Evolutionary conservation across 306 rosid species (phyloP).

Genomic region (Trifolium dubium): DNA sequence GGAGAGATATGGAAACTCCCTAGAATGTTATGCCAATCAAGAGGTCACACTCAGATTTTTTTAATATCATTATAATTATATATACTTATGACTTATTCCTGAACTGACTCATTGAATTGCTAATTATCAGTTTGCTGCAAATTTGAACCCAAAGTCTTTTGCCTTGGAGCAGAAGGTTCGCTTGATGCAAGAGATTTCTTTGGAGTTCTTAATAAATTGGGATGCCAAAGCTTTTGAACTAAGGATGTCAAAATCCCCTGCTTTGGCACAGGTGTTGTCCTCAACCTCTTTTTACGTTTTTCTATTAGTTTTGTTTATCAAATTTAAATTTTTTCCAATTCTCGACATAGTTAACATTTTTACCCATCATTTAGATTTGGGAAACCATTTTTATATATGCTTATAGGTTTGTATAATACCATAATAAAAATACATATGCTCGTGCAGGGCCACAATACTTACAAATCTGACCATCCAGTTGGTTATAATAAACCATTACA

Average conservation of each 20-base stretch:
- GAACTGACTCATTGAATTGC: slow-evolving; percentile 45
- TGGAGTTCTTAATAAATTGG: slow-evolving; percentile 84
- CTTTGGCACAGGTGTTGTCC: slow-evolving; percentile 57
- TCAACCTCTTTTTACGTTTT: slow-evolving; percentile 26
- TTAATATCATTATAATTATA: slow-evolving; percentile 25
- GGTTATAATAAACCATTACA: slow-evolving; percentile 44
- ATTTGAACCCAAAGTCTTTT: slow-evolving; percentile 65
- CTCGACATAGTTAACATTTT: not conserved
- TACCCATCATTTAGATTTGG: not conserved
- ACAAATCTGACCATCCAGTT: slow-evolving; percentile 39
- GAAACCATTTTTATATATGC: slow-evolving; percentile 16
- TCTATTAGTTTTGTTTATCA: slow-evolving; percentile 8
- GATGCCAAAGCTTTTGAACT: slow-evolving; percentile 78
- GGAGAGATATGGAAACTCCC: slow-evolving; percentile 69
- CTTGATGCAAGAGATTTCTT: slow-evolving; percentile 76
- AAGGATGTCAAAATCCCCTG: slow-evolving; percentile 72
- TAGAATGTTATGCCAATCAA: slow-evolving; percentile 69
- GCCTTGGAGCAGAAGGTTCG: slow-evolving; percentile 76
- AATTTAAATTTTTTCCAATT: slow-evolving; percentile 11
- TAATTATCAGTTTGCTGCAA: slow-evolving; percentile 70
- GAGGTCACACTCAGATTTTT: slow-evolving; percentile 51
- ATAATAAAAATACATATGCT: slow-evolving; percentile 13
- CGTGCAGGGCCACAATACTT: slow-evolving; percentile 64
- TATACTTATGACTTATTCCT: slow-evolving; percentile 25
- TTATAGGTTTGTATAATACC: slow-evolving; percentile 17